Evolutionary conservation across 2,329 filamentous ascomycete genomes (phyloP), one percentile per base, ranked within the genome.

Genomic region (Salinomyces thailandicus): DNA sequence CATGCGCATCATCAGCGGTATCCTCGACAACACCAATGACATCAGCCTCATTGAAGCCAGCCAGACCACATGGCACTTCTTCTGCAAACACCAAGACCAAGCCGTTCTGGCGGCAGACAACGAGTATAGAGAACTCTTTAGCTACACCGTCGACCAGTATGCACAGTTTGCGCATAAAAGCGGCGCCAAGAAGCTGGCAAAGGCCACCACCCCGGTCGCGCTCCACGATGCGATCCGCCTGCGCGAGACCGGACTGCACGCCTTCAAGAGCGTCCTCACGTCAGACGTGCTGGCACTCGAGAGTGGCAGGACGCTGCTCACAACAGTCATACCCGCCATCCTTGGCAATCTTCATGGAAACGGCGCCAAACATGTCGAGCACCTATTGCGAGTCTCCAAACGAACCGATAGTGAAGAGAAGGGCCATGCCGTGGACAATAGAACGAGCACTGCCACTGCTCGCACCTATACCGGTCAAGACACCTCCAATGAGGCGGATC

Each of bases 11-110:
- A 74, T 96, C 54, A 77, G 81, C 47, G 79, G 79, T 38, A 80
- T 96, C 51, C 73, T 96, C 36, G 41, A 45, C 28, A 76, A 77
- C 42, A 93, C 86, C 44, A 78, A 80, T 59, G 85, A 96, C 59
- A 81, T 96, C 45, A 85, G 81, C 49, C 84, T 96, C 78, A 79
- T 93, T 43, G 87, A 96, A 63, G 85, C 87, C 22, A 91, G 85
- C 2, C 72, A 93, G 44, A 75, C 79, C 2, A 85, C 85, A 3
- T 95, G 94, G 57, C 79, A 87, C 52, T 79, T 80, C 16, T 91
- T 95, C 55, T 96, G 89, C 65, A 74, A 78, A 41, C 75, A 93
- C 63, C 85, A 94, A 59, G 87, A 96, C 54, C 79, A 80, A 39
- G 83, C 85, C 20, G 81, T 80, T 6, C 75, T 96, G 37, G 79